Evolutionary conservation across 768 basidiomycete species (phyloP), one percentile per base, ranked within the genome.

Genomic region (Rhodotorula kratochvilovae): DNA sequence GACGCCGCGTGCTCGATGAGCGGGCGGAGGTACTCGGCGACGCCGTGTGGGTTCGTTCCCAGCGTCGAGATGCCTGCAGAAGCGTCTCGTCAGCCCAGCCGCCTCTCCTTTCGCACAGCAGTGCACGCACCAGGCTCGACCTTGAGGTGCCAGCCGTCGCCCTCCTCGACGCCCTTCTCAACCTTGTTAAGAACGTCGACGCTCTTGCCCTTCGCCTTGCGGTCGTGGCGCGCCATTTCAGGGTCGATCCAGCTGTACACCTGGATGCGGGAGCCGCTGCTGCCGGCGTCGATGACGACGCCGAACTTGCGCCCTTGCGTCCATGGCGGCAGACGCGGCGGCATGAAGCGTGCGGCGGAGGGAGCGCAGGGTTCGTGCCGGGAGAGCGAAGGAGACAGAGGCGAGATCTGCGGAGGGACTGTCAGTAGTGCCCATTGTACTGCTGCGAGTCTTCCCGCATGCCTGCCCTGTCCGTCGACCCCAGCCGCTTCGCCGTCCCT

Each of bases 221-320:
- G 83, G 68, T 86, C 83, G 66, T 85, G 83, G 27, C 85, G 83
- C 55, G 87, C 83, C 15, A 84, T 80, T 67, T 86, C 84, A 31
- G 94, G 89, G 80, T 97, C 89, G 73, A 86, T 86, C 96, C 95
- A 99, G 80, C 91, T 92, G 82, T 99, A 98, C 76, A 98, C 92
- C 80, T 97, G 94, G 46, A 97, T 83, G 64, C 96, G 84, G 10
- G 95, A 97, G 39, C 96, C 96, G 33, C 93, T 97, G 80, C 93
- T 96, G 71, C 96, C 96, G 79, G 96, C 96, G 83, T 99, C 96
- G 81, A 99, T 91, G 72, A 98, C 93, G 70, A 98, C 86, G 70
- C 91, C 92, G 81, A 92, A 95, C 77, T 88, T 87, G 75, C 92
- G 87, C 2, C 64, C 66, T 43, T 67, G 68, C 12, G 66, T 53